Conservation (phyloP, 345 rosid genomes). For the Conringia planisiliqua region DNA sequence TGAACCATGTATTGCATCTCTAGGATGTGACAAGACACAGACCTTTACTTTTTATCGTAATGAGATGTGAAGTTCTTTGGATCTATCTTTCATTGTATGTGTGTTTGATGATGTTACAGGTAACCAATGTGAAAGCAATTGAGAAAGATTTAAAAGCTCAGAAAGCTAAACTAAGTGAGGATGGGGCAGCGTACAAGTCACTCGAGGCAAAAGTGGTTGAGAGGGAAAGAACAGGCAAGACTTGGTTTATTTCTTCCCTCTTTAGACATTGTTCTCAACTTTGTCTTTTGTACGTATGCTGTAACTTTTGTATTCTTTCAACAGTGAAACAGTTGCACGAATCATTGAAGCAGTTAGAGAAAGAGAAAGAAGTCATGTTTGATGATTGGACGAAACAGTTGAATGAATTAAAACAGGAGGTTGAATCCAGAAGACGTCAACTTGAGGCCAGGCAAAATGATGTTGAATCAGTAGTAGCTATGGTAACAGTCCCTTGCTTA, state of each 20-base stretch:
- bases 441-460: slow-evolving; percentile 71
- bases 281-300: not conserved
- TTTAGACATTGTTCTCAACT: not conserved
- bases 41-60: not conserved
- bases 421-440: slow-evolving; percentile 57
- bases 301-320: slow-evolving; percentile 3
- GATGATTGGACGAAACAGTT: slow-evolving; percentile 52
- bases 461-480: slow-evolving; percentile 65
- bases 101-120: slow-evolving; percentile 39
- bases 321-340: slow-evolving; percentile 66
- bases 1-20: not conserved
- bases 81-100: not conserved
- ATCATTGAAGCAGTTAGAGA: slow-evolving; percentile 47
- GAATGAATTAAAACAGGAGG: slow-evolving; percentile 49
- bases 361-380: slow-evolving; percentile 52
- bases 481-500: slow-evolving; percentile 40
- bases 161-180: slow-evolving; percentile 66
- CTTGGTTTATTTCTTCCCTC: slow-evolving; percentile 12
- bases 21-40: not conserved
- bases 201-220: slow-evolving; percentile 75
- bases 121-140: slow-evolving; percentile 69
- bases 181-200: slow-evolving; percentile 56
- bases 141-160: slow-evolving; percentile 73
- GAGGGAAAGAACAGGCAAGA: slow-evolving; percentile 61
- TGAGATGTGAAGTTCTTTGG: not conserved